These are phyloP conservation scores for Umbilicus rupestris DNA, from an alignment of 164 flowering plant genomes.

Conservation along the genomic window DNA sequence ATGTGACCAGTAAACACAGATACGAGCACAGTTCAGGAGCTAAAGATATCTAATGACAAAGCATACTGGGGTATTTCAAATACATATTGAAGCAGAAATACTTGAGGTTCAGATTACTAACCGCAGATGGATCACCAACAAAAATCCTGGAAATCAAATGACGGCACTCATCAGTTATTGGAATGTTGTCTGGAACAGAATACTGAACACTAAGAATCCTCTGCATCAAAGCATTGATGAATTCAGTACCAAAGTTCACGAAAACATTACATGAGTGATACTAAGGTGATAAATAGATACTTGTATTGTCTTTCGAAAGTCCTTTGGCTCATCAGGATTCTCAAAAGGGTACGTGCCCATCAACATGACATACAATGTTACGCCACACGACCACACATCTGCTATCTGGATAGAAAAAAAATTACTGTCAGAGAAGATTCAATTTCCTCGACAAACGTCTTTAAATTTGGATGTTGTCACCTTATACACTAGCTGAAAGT, in stretches of 20 bases:
- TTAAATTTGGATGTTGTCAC: no score
- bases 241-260: background rate
- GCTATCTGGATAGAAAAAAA: no score
- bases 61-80: no score
- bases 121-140: constrained; percentile 47
- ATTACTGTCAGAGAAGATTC: no score
- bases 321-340: constrained; percentile 78
- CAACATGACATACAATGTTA: constrained; percentile 82
- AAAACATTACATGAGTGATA: background rate
- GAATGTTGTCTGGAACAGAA: constrained; percentile 45
- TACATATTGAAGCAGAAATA: constrained; percentile 6
- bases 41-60: no score
- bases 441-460: no score
- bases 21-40: no score
- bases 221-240: constrained; percentile 23
- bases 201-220: constrained; percentile 52
- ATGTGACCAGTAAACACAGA: no score
- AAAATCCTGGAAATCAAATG: constrained; percentile 54
- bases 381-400: constrained; percentile 96
- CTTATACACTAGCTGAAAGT: no score
- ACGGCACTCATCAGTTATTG: constrained; percentile 41
- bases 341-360: constrained; percentile 89
- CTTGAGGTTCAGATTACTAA: constrained; percentile 16
- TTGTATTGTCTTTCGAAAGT: constrained; percentile 72
- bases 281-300: constrained; percentile 17